These are phyloP conservation scores for Blumeria graminis DNA, from an alignment of 2,329 filamentous ascomycete genomes.

Conservation along the genomic window DNA sequence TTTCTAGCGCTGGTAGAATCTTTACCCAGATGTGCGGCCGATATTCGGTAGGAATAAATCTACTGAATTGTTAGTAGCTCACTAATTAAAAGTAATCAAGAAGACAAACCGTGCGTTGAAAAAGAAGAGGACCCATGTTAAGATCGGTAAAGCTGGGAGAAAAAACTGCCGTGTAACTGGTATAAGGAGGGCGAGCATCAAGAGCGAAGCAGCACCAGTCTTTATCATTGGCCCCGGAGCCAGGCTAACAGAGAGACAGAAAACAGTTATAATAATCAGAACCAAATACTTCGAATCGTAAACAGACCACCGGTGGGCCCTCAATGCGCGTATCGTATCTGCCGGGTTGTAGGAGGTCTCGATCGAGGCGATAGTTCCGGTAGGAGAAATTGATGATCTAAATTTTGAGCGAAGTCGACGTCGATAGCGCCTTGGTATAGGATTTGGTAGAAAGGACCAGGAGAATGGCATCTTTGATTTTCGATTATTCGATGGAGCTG, in stretches of 20 bases:
- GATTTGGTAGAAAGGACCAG: conserved; percentile 22
- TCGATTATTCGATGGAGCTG: conserved; percentile 9
- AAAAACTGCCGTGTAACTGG: conserved; percentile 81
- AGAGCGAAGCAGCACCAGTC: conserved; percentile 40
- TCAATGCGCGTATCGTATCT: conserved; percentile 53
- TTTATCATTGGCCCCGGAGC: conserved; percentile 56
- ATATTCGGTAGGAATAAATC: conserved; percentile 74
- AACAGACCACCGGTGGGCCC: conserved; percentile 53
- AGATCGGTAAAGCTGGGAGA: conserved; percentile 62
- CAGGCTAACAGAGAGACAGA: conserved; percentile 64
- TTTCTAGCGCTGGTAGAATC: conserved; percentile 79
- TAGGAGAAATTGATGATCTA: conserved; percentile 38
- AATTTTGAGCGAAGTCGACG: conserved; percentile 45
- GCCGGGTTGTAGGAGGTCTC: conserved; percentile 62
- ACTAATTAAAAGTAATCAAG: background rate
- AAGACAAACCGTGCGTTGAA: conserved; percentile 44
- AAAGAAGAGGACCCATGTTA: conserved; percentile 75
- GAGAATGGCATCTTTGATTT: conserved; percentile 19
- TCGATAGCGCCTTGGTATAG: conserved; percentile 39
- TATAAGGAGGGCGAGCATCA: conserved; percentile 48
- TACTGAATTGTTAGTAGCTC: conserved; percentile 17
- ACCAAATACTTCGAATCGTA: conserved; percentile 73
- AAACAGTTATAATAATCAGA: conserved; percentile 49
- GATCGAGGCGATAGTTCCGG: conserved; percentile 49
- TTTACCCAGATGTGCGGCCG: conserved; percentile 89